A percentile compares a stretch with the other conserved stretches of the same genome.
Evolutionary conservation across 495 filamentous ascomycete genomes (phyloP).

Genomic region (Acidiella bohemica): DNA sequence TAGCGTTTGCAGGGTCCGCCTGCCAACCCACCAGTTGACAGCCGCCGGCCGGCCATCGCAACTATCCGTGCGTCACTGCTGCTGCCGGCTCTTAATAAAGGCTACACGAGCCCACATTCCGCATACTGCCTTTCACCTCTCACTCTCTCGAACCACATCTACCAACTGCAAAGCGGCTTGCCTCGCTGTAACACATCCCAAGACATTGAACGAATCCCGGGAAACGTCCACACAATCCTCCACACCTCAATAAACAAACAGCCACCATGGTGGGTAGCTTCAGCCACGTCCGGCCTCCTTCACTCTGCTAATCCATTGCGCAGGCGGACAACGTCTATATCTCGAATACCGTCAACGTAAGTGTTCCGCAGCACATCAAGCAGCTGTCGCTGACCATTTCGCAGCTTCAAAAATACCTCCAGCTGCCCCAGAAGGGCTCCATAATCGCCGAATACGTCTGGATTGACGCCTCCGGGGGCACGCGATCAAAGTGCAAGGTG

Average conservation of each 20-base stretch:
- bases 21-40: too few species aligned
- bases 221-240: too few species aligned
- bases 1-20: background rate
- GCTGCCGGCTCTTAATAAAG: too few species aligned
- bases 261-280: too few species aligned
- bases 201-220: too few species aligned
- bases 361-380: slow-evolving; percentile 3
- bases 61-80: too few species aligned
- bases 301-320: background rate
- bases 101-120: too few species aligned
- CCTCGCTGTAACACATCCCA: background rate
- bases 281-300: too few species aligned
- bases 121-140: too few species aligned
- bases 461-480: slow-evolving; percentile 69
- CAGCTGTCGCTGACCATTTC: slow-evolving; percentile 6
- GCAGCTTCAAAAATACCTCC: slow-evolving; percentile 84
- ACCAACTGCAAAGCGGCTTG: too few species aligned
- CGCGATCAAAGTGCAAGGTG: slow-evolving; percentile 87
- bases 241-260: background rate
- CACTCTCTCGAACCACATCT: too few species aligned
- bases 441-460: slow-evolving; percentile 95
- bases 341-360: slow-evolving; percentile 32
- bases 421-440: slow-evolving; percentile 72
- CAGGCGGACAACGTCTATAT: slow-evolving; percentile 25
- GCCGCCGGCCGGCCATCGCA: too few species aligned